These are phyloP conservation scores for Punctularia strigosozonata DNA, from an alignment of 768 basidiomycete genomes.

Conservation along the genomic window DNA sequence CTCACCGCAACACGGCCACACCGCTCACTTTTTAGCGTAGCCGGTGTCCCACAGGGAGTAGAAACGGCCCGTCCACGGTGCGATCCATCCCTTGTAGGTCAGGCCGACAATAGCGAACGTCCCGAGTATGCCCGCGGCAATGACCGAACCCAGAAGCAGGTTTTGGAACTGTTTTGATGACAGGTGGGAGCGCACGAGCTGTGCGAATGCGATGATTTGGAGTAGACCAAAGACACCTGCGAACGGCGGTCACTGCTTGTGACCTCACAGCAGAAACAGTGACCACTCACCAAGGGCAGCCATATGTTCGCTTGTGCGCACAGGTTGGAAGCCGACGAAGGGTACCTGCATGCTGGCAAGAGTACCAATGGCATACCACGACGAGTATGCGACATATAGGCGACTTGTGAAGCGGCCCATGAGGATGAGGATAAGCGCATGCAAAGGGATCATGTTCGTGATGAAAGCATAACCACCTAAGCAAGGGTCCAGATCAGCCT, in stretches of 20 bases:
- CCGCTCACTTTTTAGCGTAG: conserved; percentile 86
- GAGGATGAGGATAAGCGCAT: conserved; percentile 85
- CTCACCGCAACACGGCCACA: conserved; percentile 4
- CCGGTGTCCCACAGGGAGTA: conserved; percentile 99
- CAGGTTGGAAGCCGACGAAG: conserved; percentile 98
- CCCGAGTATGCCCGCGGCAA: conserved; percentile 62
- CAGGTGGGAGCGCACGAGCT: conserved; percentile 80
- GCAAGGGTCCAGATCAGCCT: too few species aligned
- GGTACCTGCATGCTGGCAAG: conserved; percentile 98
- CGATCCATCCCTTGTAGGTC: conserved; percentile 91
- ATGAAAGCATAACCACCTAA: conserved; percentile 99
- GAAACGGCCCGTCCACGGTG: conserved; percentile 99
- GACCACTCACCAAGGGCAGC: conserved; percentile 70
- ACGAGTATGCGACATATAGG: conserved; percentile 89
- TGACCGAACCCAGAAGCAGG: conserved; percentile 58
- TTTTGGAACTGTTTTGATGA: conserved; percentile 88
- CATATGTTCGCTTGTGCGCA: conserved; percentile 97
- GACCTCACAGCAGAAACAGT: neutral
- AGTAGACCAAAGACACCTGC: conserved; percentile 90
- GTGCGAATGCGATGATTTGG: conserved; percentile 90
- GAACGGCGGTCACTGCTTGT: conserved; percentile 7
- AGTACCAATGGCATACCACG: conserved; percentile 97
- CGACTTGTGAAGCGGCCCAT: conserved; percentile 94
- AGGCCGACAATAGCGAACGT: conserved; percentile 62
- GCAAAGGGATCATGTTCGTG: conserved; percentile 99